A percentile compares a stretch with the other conserved stretches of the same genome.
These are phyloP conservation scores for Penicillium silybi DNA, from an alignment of 495 filamentous ascomycete genomes.

Conservation along the genomic window DNA sequence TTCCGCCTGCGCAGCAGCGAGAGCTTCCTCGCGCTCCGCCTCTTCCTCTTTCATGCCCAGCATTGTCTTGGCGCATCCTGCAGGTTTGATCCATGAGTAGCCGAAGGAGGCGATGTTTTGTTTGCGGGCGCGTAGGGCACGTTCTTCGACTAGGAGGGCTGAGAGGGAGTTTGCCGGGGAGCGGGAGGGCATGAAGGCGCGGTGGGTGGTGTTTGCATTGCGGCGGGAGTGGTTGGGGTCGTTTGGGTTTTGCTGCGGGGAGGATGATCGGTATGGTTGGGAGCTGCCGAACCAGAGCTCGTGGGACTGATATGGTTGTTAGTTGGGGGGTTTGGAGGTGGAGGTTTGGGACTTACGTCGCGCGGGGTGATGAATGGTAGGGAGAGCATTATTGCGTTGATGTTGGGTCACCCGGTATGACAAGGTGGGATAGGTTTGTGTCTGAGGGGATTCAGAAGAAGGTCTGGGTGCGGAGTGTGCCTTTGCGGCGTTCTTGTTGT, in stretches of 20 bases:
- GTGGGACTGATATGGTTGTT: constrained; percentile 50
- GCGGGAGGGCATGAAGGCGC: constrained; percentile 27
- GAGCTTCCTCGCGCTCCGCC: constrained; percentile 74
- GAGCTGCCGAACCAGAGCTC: constrained; percentile 66
- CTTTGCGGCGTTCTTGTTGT: neutral
- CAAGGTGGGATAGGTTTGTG: neutral
- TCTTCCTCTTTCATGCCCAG: constrained; percentile 74
- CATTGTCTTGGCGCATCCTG: constrained; percentile 71
- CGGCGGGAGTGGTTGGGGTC: constrained; percentile 27
- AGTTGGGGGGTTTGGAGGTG: neutral
- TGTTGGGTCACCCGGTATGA: neutral
- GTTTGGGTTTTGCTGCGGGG: constrained; percentile 10
- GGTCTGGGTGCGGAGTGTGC: neutral
- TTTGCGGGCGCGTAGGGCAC: constrained; percentile 61
- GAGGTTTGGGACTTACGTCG: constrained; percentile 52
- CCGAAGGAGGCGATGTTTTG: constrained; percentile 71
- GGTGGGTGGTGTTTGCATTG: constrained; percentile 22
- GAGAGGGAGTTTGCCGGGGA: constrained; percentile 44
- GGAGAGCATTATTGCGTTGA: constrained; percentile 53
- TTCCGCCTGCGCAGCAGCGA: constrained; percentile 65
- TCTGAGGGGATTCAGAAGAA: neutral
- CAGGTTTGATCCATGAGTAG: constrained; percentile 72
- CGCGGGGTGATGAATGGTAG: constrained; percentile 70
- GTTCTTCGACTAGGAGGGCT: constrained; percentile 64
- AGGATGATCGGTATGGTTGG: constrained; percentile 37